Conservation (phyloP, 768 basidiomycete species). For the Hydnum rufescens region DNA sequence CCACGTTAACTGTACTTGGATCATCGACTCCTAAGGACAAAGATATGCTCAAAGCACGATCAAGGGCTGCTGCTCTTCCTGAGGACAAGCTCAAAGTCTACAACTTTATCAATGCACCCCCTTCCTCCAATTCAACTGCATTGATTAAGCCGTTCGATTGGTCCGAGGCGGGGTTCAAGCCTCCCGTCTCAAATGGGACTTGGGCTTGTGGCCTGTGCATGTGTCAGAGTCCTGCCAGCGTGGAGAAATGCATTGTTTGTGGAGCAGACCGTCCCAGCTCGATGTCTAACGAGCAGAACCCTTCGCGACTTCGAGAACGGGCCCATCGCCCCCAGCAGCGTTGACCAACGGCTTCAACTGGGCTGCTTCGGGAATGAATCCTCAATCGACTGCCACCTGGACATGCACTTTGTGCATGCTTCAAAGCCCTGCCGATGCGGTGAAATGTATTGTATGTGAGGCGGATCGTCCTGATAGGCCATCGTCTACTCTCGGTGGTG, state of each 20-base stretch:
- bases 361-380: conserved; percentile 39
- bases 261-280: conserved; percentile 21
- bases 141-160: conserved; percentile 30
- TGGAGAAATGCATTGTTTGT: conserved; percentile 27
- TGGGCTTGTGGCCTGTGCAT: conserved; percentile 43
- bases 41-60: too few species aligned
- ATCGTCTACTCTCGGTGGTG: neutral
- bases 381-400: conserved; percentile 16
- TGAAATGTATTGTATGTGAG: conserved; percentile 35
- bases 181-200: conserved; percentile 14
- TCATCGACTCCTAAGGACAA: neutral
- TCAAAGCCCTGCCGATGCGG: conserved; percentile 26
- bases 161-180: conserved; percentile 39
- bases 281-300: too few species aligned
- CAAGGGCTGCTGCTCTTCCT: neutral
- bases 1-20: neutral
- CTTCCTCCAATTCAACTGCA: conserved; percentile 1
- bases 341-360: conserved; percentile 32
- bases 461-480: conserved; percentile 12
- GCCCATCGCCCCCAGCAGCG: conserved; percentile 12
- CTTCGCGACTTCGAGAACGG: too few species aligned
- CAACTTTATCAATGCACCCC: conserved; percentile 3
- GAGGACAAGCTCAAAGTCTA: neutral
- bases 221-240: conserved; percentile 21
- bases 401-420: conserved; percentile 18